Base-by-base conservation (phyloP, 2,329 filamentous ascomycete species). In the Stachybotrys elegans region DNA sequence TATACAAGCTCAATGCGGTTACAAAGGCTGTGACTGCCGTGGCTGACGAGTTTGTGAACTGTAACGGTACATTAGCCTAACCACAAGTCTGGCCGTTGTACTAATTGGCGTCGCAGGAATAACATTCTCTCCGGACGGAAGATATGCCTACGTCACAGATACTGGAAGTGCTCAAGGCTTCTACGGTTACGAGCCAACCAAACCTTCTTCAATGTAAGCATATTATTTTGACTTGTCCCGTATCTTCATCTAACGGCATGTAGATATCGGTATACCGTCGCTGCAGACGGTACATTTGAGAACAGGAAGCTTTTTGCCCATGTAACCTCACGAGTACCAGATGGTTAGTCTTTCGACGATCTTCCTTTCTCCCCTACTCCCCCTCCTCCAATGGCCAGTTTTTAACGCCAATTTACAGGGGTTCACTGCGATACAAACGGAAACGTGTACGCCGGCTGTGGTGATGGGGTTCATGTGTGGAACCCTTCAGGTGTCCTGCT, bases 261-360 rank as follows among this genome's bases (percentile, higher is more conserved):
- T 19, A 75, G 70, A 25, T 75, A 75, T 46, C 69, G 69, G 5
- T 76, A 61, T 38, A 62, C 72, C 6, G 70, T 76, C 3, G 51
- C 59, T 11, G 45, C 62, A 1, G 71, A 75, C 38, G 73, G 72
- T 21, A 73, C 71, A 0, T 72, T 62, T 42, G 62, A 66, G 4
- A 72, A 74, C 54, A 65, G 71, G 42, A 70, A 71, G 44, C 68
- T 72, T 0, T 85, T 86, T 53, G 79, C 81, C 0, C 81, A 73
- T 48, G 64, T 68, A 3, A 68, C 74, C 38, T 56, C 67, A 2
- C 75, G 77, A 3, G 63, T 79, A 3, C 79, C 81, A 0, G 82
- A 86, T 49, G 82, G 83, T 62, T 63, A 43, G 61, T 54, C 7
- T 4, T 32, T 5, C 25, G 11, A 29, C n/a, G 11, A 29, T n/a